Base-by-base conservation (phyloP, 2,329 filamentous ascomycete species). In the Aureobasidium uvarum region DNA sequence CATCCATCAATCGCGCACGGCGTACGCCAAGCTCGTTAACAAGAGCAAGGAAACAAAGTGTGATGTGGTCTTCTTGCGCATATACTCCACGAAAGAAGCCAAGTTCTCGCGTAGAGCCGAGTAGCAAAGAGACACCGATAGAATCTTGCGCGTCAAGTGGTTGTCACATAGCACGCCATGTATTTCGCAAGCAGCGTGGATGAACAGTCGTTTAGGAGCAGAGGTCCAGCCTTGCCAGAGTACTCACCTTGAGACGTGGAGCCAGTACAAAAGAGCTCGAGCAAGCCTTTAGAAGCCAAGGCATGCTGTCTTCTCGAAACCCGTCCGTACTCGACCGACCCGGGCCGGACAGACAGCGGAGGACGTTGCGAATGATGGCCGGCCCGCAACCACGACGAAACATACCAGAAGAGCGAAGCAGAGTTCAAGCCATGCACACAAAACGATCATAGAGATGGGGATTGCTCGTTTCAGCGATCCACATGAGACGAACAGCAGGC, bases 401-500 rank as follows among this genome's bases (percentile, higher is more conserved):
- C 54, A 43, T 54, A 31, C 18, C 31, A 23, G 38, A 33, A 36
- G 33, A 36, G 33, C 10, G 10, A 8, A 36, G 33, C 10, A 10
- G 33, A 36, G 33, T 36, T 36, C 20, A 23, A 20, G 41, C 11
- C 8, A 43, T 5, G 33, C n/a, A 25, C 45, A 31, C 28, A 20
- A n/a, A 13, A 23, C 31, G 16, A 38, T 20, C 7, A 33, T 20
- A 16, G 16, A 31, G 39, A 58, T 16, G 25, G 13, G 20, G 36
- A 5, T 13, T 23, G 5, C 54, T 31, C 18, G 54, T 58, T 58
- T 58, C 54, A 58, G 54, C 38, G 25, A 28, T 45, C 5, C 54
- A 45, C 54, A 45, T 45, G 54, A 58, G 54, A 58, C 54, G 54
- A 58, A 58, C 54, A 20, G 38, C 38, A 45, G 54, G 54, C 43